Evolutionary conservation across 2,329 filamentous ascomycete species (phyloP).

Genomic region (Fonsecaea nubica): DNA sequence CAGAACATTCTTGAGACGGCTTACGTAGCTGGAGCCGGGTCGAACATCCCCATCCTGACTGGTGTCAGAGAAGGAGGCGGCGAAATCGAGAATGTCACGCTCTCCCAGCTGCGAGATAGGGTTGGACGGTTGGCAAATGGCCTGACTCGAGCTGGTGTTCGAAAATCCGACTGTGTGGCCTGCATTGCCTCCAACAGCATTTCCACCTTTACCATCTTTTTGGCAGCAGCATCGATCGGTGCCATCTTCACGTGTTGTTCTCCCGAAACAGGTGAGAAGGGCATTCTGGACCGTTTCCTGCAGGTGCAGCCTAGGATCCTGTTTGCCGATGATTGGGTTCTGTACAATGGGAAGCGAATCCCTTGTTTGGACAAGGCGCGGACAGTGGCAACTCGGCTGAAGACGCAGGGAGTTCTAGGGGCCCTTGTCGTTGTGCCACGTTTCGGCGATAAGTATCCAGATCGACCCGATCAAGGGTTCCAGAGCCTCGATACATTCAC

Average conservation of each 20-base stretch:
- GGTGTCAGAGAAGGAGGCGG: constrained; percentile 58
- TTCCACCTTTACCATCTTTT: constrained; percentile 72
- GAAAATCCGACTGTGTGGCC: constrained; percentile 74
- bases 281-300: constrained; percentile 73
- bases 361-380: constrained; percentile 10
- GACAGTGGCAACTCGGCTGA: background rate
- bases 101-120: constrained; percentile 66
- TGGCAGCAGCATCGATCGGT: constrained; percentile 72
- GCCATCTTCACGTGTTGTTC: constrained; percentile 76
- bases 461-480: background rate
- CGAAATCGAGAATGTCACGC: constrained; percentile 61
- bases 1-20: constrained; percentile 72
- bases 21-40: constrained; percentile 62
- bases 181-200: constrained; percentile 76
- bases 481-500: background rate
- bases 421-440: no score
- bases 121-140: constrained; percentile 68
- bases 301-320: constrained; percentile 78
- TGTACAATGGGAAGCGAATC: constrained; percentile 78
- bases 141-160: constrained; percentile 68
- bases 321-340: constrained; percentile 79
- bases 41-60: constrained; percentile 68
- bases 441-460: no score
- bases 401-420: constrained; percentile 44
- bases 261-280: constrained; percentile 82